Base-by-base conservation (phyloP, 148 eudicot genomes). In the Silene conica region DNA sequence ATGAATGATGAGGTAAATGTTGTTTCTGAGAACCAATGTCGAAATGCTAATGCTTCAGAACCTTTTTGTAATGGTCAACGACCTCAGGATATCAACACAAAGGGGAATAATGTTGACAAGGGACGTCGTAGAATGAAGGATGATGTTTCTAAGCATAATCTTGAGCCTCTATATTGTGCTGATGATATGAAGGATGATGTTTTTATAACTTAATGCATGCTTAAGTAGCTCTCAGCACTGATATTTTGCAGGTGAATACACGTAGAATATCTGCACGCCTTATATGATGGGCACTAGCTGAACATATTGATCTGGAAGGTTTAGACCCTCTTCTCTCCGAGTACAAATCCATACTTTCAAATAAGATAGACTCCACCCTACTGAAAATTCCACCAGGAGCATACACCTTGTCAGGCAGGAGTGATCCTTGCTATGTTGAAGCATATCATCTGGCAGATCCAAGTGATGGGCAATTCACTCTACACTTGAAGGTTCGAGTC, bases 341-440 rank as follows among this genome's bases (percentile, higher is more conserved):
- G n/a, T n/a, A n/a, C n/a, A n/a, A n/a, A n/a, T n/a, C n/a, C n/a
- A n/a, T n/a, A n/a, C 85, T 95, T 81, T 79, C 96, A 22, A 83
- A 85, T 86, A 86, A 91, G 76, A 74, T 79, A 25, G 92, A 87
- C 72, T 84, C 97, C n/a, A 81, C 82, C 71, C 79, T 86, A 58
- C 89, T 92, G 25, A 95, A 89, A 82, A 85, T 88, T 69, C 89
- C 97, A 72, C 99, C 99, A 54, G 86, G 85, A 81, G 92, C 99
- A 71, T 79, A 61, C 70, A 77, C 97, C 63, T 85, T 95, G 82
- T 86, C 90, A 50, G 99, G 96, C 61, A 92, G 99, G 80, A 95
- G 99, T 43, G 99, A 95, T 86, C 97, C 97, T 73, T 95, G 97
- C 79, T 95, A 92, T 79, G 91, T 90, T 57, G 99, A 95, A 87